phyloP scores from a whole-genome alignment of 2,329 filamentous ascomycete genomes.

The Dissoconium aciculare region DNA sequence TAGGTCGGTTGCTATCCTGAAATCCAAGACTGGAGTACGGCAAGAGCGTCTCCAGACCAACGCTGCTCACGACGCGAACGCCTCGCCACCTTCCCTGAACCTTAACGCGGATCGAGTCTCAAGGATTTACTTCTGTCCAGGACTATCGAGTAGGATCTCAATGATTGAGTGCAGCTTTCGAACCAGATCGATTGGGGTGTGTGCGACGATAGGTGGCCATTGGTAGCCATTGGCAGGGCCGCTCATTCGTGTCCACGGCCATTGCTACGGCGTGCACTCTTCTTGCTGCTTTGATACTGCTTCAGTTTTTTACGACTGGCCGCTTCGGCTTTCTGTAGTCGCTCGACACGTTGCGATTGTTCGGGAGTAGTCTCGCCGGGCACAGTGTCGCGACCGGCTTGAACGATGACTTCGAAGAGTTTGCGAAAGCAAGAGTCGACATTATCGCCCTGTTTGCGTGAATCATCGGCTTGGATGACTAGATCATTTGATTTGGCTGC shows the following conservation, averaged over 20 bases:
- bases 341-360: constrained; percentile 40
- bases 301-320: constrained; percentile 43
- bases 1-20: too few species aligned
- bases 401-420: constrained; percentile 39
- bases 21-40: too few species aligned
- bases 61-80: too few species aligned
- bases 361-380: constrained; percentile 46
- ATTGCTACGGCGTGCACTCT: constrained; percentile 36
- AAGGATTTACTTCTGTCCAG: too few species aligned
- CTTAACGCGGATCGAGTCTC: too few species aligned
- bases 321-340: constrained; percentile 43
- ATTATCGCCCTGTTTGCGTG: constrained; percentile 46
- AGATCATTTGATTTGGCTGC: constrained; percentile 39
- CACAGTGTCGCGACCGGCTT: constrained; percentile 36
- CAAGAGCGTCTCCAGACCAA: too few species aligned
- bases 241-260: constrained; percentile 21
- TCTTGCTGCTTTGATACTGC: constrained; percentile 48
- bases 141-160: too few species aligned
- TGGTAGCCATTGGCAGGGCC: too few species aligned
- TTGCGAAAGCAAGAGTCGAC: constrained; percentile 44
- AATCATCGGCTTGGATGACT: constrained; percentile 49
- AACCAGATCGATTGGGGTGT: too few species aligned
- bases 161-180: too few species aligned
- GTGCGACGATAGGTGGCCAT: too few species aligned
- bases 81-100: too few species aligned